Percentiles rank a stretch among this genome's conserved stretches.
These are phyloP conservation scores for Candida alai DNA, from an alignment of 805 yeast genomes.

Conservation along the genomic window DNA sequence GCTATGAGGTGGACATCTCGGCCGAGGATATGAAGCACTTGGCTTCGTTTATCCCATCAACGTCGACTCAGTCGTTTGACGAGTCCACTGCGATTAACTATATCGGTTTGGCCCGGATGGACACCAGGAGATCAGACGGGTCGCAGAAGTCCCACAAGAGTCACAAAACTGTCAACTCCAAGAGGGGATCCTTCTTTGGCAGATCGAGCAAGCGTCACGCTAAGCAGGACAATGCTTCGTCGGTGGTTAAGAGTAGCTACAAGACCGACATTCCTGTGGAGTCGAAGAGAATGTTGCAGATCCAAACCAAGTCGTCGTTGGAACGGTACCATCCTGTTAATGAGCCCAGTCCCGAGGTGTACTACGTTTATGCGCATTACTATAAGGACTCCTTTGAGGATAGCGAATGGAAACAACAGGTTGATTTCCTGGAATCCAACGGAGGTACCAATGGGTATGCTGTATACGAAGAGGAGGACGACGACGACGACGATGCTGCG, in stretches of 20 bases:
- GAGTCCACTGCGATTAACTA: constrained; percentile 5
- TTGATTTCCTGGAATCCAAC: no score
- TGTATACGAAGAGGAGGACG: constrained; percentile 6
- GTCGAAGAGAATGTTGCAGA: constrained; percentile 24
- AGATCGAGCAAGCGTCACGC: constrained; percentile 4
- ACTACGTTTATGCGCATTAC: constrained; percentile 18
- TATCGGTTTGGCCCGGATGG: constrained; percentile 16
- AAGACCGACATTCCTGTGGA: constrained; percentile 14
- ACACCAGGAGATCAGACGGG: constrained; percentile 20
- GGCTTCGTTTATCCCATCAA: constrained; percentile 31
- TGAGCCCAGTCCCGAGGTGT: constrained; percentile 18
- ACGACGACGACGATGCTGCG: constrained; percentile 12
- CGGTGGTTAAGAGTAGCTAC: background rate
- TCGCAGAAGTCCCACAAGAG: constrained; percentile 17
- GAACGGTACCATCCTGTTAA: constrained; percentile 22
- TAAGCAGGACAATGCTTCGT: constrained; percentile 6
- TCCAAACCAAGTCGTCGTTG: constrained; percentile 23
- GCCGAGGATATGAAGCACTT: constrained; percentile 24
- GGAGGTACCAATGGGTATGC: background rate
- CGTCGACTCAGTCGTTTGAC: constrained; percentile 10
- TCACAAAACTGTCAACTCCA: constrained; percentile 26
- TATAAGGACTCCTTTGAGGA: constrained; percentile 15
- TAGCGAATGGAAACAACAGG: constrained; percentile 13
- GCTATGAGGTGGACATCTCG: constrained; percentile 36
- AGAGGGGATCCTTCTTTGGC: constrained; percentile 21